Evolutionary conservation across 345 rosid genomes (phyloP).

Genomic region (Rhodamnia rubescens): DNA sequence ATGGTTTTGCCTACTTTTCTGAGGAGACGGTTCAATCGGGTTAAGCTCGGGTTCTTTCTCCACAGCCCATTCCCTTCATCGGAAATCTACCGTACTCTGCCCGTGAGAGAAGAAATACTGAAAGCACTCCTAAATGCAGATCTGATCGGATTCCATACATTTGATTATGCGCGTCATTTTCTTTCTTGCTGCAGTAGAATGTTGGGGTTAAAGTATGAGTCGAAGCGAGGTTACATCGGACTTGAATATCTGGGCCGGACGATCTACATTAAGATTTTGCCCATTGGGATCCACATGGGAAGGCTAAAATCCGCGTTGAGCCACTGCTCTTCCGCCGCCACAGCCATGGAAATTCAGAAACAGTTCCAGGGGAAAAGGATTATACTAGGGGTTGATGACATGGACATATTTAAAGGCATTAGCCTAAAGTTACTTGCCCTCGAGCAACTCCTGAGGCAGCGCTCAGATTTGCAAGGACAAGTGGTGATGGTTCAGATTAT

Average conservation of each 20-base stretch:
- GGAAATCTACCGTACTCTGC: conserved; percentile 35
- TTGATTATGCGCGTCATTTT: conserved; percentile 40
- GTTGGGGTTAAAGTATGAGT: conserved; percentile 31
- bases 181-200: conserved; percentile 40
- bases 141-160: conserved; percentile 38
- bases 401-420: conserved; percentile 39
- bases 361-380: conserved; percentile 22
- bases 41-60: conserved; percentile 39
- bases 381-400: conserved; percentile 34
- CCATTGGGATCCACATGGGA: conserved; percentile 29
- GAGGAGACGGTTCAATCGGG: conserved; percentile 24
- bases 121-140: conserved; percentile 31
- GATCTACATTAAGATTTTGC: conserved; percentile 28
- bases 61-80: conserved; percentile 41
- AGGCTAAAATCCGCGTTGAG: conserved; percentile 22
- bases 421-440: conserved; percentile 28
- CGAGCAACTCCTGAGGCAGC: conserved; percentile 25
- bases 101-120: conserved; percentile 30
- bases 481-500: conserved; percentile 32
- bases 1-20: conserved; percentile 37
- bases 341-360: conserved; percentile 20
- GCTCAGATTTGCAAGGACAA: conserved; percentile 14
- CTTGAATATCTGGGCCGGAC: conserved; percentile 38
- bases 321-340: conserved; percentile 18
- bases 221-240: conserved; percentile 33